phyloP scores from a whole-genome alignment of 148 eudicot species.

The Chenopodium berlandieri region DNA sequence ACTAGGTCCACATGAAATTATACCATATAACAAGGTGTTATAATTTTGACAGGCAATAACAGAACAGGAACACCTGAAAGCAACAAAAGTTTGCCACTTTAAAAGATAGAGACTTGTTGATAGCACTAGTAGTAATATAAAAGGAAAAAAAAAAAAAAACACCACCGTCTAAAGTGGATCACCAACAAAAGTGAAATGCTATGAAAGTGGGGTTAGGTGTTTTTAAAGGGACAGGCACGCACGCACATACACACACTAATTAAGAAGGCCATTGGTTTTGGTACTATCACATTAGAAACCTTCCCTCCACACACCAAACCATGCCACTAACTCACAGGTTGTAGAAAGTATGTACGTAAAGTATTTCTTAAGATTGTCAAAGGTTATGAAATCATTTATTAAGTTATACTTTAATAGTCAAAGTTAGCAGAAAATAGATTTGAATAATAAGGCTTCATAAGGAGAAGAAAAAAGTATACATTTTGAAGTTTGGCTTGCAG shows the following conservation, averaged over 20 bases:
- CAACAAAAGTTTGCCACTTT: constrained; percentile 18
- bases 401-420: background rate
- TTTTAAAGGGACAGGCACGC: background rate
- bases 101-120: background rate
- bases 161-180: constrained; percentile 17
- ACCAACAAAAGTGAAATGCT: background rate
- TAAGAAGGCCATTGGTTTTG: background rate
- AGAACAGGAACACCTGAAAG: background rate
- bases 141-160: background rate
- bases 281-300: background rate
- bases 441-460: no score
- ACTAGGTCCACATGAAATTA: constrained; percentile 11
- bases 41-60: constrained; percentile 9
- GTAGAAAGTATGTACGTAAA: no score
- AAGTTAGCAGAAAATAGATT: no score
- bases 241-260: background rate
- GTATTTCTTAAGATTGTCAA: background rate
- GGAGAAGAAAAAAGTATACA: no score
- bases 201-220: constrained; percentile 16
- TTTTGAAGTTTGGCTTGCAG: no score
- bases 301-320: constrained; percentile 1
- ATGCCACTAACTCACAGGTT: no score
- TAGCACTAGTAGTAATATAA: background rate
- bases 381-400: background rate
- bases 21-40: background rate